Conservation (phyloP, 257 asterid species). For the Fraxinus americana region DNA sequence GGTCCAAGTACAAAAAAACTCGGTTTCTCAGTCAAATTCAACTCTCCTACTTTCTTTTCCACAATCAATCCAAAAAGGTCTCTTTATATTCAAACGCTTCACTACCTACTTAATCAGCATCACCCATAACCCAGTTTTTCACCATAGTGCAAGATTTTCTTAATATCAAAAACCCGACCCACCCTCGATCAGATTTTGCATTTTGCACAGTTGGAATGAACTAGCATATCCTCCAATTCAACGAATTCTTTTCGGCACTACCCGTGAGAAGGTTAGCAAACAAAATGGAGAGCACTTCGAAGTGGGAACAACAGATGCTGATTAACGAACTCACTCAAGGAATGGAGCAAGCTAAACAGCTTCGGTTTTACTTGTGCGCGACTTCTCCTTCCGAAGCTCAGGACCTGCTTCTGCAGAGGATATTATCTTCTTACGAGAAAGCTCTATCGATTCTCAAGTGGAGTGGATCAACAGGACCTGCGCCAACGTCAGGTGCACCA, state of each 20-base stretch:
- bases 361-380: constrained; percentile 51
- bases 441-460: constrained; percentile 66
- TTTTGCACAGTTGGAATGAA: neutral
- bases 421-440: constrained; percentile 73
- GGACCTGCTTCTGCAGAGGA: constrained; percentile 63
- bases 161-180: neutral
- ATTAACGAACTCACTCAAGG: constrained; percentile 73
- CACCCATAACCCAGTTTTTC: constrained; percentile 13
- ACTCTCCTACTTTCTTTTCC: constrained; percentile 44
- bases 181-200: neutral
- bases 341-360: constrained; percentile 75
- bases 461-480: constrained; percentile 37
- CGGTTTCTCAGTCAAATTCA: constrained; percentile 81
- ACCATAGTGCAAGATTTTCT: constrained; percentile 22
- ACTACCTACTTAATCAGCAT: constrained; percentile 29
- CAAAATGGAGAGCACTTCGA: constrained; percentile 53
- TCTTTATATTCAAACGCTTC: constrained; percentile 45
- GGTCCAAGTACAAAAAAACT: constrained; percentile 49
- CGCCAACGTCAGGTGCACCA: constrained; percentile 28
- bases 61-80: constrained; percentile 21
- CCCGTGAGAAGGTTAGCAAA: neutral
- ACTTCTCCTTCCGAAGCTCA: constrained; percentile 42
- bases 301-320: constrained; percentile 49
- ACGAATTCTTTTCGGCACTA: neutral
- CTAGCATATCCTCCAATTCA: neutral